Conservation (phyloP, 257 asterid genomes). For the Ballota nigra region DNA sequence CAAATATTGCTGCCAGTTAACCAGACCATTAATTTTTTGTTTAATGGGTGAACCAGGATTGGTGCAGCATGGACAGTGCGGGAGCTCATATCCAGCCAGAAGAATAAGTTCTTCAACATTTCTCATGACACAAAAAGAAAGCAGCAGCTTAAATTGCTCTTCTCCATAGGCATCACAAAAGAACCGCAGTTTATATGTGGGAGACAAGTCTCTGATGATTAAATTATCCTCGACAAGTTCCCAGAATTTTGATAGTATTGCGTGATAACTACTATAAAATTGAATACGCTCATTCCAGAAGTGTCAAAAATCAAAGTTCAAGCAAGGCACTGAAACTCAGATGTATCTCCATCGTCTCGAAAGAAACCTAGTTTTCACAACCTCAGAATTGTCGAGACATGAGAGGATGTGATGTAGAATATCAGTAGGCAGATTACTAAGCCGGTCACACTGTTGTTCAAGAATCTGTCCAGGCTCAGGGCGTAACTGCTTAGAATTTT, state of each 20-base stretch:
- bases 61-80: not conserved
- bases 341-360: constrained; percentile 18
- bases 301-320: constrained; percentile 14
- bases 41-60: not conserved
- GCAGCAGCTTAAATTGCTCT: constrained; percentile 12
- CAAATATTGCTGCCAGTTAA: not conserved
- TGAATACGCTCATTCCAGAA: not conserved
- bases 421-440: constrained; percentile 22
- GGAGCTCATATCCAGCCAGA: not conserved
- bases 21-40: not conserved
- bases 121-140: not conserved
- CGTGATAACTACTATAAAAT: not conserved
- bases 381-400: constrained; percentile 13
- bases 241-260: constrained; percentile 12
- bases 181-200: not conserved
- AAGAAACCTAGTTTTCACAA: constrained; percentile 13
- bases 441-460: constrained; percentile 3
- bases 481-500: not conserved
- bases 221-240: constrained; percentile 1
- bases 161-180: not conserved
- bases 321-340: constrained; percentile 13
- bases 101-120: constrained; percentile 18
- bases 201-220: constrained; percentile 1
- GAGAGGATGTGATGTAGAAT: constrained; percentile 16
- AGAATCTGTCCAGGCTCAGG: not conserved